Evolutionary conservation across 768 basidiomycete genomes (phyloP), one percentile per base, ranked within the genome.

Genomic region (Inosperma sp.): DNA sequence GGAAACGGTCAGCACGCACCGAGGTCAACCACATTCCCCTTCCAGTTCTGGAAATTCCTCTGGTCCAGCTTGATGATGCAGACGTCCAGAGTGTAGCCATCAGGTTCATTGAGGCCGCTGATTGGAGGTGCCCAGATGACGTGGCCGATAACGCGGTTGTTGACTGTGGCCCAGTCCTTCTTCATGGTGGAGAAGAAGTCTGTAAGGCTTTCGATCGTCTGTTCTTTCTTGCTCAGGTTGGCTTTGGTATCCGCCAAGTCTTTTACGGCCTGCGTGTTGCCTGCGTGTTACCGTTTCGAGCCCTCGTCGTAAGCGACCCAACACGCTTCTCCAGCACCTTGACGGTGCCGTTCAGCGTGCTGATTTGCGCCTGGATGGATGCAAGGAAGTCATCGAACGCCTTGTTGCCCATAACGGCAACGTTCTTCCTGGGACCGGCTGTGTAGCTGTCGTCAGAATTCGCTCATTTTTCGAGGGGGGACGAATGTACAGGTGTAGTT

Each of bases 101-200:
- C 8, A 8, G 30, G 30, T 8, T n/a, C 30, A 21, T 19, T 49
- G 34, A 6, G n/a, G 56, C 35, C 60, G 56, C 21, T 54, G 60
- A 72, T 62, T 33, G 66, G 61, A 23, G 70, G 72, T 22, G 71
- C 56, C 68, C 67, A 69, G 56, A 66, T 61, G 50, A 72, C 64
- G 48, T 67, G 61, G n/a, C 72, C 71, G 49, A 71, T 66, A 42
- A 72, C 60, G 13, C 70, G 67, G 53, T 69, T 47, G 19, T 64
- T 59, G 22, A 49, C 40, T 23, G 64, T 54, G 36, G 44, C 10
- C 71, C 69, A 72, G 9, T 68, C 42, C 59, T 54, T 69, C 64
- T 65, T 62, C 51, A 72, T 47, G 14, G 37, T 56, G 13, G 52
- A 54, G 52, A 59, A 66, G 64, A 68, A 68, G 13, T 41, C 40